A percentile compares a stretch with the other conserved stretches of the same genome.
Conservation (phyloP, 768 basidiomycete genomes). For the Leucocoprinus leucothites region DNA sequence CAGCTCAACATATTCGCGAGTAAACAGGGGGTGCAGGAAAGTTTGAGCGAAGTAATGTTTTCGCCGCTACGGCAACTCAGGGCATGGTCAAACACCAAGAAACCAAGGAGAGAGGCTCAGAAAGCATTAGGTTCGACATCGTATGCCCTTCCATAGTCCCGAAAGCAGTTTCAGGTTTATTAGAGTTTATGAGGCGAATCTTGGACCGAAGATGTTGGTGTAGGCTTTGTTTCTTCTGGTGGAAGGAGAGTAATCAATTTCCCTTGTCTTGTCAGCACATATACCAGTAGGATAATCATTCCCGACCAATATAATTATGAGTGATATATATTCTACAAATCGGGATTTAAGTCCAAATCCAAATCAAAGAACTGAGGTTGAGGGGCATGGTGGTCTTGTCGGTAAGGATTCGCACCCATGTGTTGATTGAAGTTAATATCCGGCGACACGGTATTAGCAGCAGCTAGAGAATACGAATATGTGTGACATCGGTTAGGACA, state of each 20-base stretch:
- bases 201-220: too few relatives aligned
- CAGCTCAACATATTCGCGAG: conserved; percentile 48
- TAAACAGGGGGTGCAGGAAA: conserved; percentile 18
- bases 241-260: not conserved
- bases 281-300: not conserved
- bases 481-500: conserved; percentile 3
- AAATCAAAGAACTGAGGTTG: conserved; percentile 69
- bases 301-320: not conserved
- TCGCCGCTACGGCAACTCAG: conserved; percentile 8
- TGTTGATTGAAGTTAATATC: conserved; percentile 44
- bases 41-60: conserved; percentile 5
- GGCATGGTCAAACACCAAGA: conserved; percentile 1
- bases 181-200: not conserved
- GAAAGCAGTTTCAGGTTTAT: not conserved
- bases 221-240: too few relatives aligned
- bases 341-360: conserved; percentile 83
- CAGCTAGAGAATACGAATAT: conserved; percentile 12
- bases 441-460: conserved; percentile 66
- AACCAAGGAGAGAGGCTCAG: not conserved
- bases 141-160: not conserved
- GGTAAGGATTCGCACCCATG: conserved; percentile 62
- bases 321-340: conserved; percentile 38
- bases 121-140: not conserved
- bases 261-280: not conserved
- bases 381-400: conserved; percentile 63